Evolutionary conservation across 495 filamentous ascomycete species (phyloP).

Genomic region (Daldinia bambusicola): DNA sequence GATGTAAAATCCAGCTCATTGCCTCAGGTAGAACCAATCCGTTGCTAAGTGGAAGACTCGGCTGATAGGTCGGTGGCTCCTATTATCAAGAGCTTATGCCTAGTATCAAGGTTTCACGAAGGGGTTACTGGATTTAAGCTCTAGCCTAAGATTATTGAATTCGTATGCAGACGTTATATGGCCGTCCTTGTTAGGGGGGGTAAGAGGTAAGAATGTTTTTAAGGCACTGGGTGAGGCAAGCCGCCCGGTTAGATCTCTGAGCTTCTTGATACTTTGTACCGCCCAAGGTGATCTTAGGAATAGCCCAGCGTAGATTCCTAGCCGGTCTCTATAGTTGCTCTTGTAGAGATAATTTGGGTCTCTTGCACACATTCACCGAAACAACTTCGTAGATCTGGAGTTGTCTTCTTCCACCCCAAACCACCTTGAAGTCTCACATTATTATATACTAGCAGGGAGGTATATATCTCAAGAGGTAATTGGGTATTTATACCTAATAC

Average conservation of each 20-base stretch:
- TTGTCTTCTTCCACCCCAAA: neutral
- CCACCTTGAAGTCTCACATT: neutral
- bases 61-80: neutral
- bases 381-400: neutral
- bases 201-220: too few species aligned
- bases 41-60: neutral
- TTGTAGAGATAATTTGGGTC: neutral
- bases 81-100: neutral
- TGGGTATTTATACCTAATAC: too few species aligned
- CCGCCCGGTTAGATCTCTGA: too few species aligned
- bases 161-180: too few species aligned
- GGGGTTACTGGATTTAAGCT: neutral
- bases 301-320: too few species aligned
- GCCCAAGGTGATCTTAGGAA: too few species aligned
- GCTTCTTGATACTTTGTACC: too few species aligned
- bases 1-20: neutral
- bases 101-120: too few species aligned
- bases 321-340: neutral
- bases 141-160: too few species aligned
- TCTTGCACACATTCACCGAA: neutral
- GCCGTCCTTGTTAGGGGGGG: too few species aligned
- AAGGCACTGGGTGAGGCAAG: too few species aligned
- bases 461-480: too few species aligned
- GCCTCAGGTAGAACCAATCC: neutral
- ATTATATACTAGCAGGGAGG: neutral